A percentile compares a stretch with the other conserved stretches of the same genome.
These are phyloP conservation scores for Pilasporangium apinafurcum DNA, from an alignment of 352 stramenopile genomes.

Conservation along the genomic window DNA sequence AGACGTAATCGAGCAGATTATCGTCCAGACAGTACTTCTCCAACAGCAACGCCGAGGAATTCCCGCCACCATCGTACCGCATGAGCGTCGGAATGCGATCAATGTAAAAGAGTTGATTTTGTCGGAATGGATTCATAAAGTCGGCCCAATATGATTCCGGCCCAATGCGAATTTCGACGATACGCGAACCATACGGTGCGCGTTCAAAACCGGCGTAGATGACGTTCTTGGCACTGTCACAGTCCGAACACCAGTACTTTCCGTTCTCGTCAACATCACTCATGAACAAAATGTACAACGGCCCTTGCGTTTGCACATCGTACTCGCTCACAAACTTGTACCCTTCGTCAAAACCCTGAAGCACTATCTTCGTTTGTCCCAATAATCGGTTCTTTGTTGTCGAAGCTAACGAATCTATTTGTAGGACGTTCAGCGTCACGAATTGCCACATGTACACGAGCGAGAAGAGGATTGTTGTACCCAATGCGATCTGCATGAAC, in stretches of 20 bases:
- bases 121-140: constrained; percentile 63
- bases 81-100: constrained; percentile 73
- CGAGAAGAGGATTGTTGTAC: constrained; percentile 46
- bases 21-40: constrained; percentile 59
- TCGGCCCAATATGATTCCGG: constrained; percentile 56
- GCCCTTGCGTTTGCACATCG: constrained; percentile 48
- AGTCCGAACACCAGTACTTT: constrained; percentile 77
- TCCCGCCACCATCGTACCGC: constrained; percentile 69
- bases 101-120: constrained; percentile 83
- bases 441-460: constrained; percentile 73
- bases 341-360: constrained; percentile 61
- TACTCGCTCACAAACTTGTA: constrained; percentile 79
- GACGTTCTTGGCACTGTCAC: constrained; percentile 44
- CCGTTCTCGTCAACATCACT: constrained; percentile 60
- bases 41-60: constrained; percentile 63
- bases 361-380: constrained; percentile 49
- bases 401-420: constrained; percentile 2
- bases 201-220: constrained; percentile 54
- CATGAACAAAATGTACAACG: constrained; percentile 75
- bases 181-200: constrained; percentile 44
- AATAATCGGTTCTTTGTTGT: constrained; percentile 25
- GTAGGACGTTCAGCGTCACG: constrained; percentile 31
- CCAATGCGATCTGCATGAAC: constrained; percentile 68
- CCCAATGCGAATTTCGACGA: constrained; percentile 70
- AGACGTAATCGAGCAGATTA: constrained; percentile 64